Evolutionary conservation across 176 grass and related monocot genomes (phyloP), one percentile per base, ranked within the genome.

Genomic region (Hyparrhenia diplandra): DNA sequence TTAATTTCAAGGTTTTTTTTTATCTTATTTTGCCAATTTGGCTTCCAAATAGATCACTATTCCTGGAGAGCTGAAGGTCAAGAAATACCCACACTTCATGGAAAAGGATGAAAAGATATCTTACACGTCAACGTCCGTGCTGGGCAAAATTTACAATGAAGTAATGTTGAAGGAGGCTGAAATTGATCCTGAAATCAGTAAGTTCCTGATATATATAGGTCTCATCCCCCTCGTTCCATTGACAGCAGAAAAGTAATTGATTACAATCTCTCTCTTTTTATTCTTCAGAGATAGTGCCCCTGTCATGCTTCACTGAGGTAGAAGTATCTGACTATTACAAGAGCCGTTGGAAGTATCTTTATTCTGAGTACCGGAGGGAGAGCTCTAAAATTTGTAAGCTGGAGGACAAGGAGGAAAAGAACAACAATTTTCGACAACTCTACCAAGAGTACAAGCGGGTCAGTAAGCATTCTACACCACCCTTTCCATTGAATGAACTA

Each of bases 61-160:
- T 79, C 80, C 77, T 41, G 13, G 5, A 32, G 42, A 91, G 11
- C 59, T 93, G 43, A 85, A 45, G 59, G 65, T 75, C 23, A 77
- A 85, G 42, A 28, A 43, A 31, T 97, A 93, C 85, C 94, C 94
- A 4, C 88, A 93, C 86, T 97, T 85, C 77, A 87, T 97, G 94
- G 88, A 62, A 24, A 55, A 72, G 37, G 43, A 6, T 6, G 1
- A 3, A 37, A 2, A 21, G 18, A 10, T 7, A 11, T 37, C 34
- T 17, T 93, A 91, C 69, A 63, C 72, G 41, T 97, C 90, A 5
- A 77, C 46, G 34, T 93, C 90, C 18, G 86, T 97, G 42, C 75
- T 93, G 14, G 94, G 88, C 11, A 64, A 67, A 64, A 78, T 97
- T 10, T 91, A 86, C 72, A 86, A 97, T 75, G 79, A 78, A 73